Evolutionary conservation across 2,329 filamentous ascomycete species (phyloP), one percentile per base, ranked within the genome.

Genomic region (Coleophoma cylindrospora): DNA sequence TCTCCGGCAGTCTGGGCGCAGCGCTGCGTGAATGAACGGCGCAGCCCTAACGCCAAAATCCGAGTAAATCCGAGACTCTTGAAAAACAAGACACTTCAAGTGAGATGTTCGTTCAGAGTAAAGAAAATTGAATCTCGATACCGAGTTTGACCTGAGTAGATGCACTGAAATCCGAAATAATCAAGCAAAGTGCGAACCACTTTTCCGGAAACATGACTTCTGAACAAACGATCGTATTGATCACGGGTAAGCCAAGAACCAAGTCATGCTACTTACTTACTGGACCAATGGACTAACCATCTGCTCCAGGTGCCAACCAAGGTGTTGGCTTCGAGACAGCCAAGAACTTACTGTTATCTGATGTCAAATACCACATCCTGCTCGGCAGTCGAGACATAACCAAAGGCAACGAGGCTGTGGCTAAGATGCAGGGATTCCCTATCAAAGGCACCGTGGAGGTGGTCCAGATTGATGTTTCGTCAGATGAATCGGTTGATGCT

Each of bases 271-370:
- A 19, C 37, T 15, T 15, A 19, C 37, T 15, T 14, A 38, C 36
- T n/a, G 14, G 36, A 38, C n/a, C 17, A 10, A 38, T 13, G 14
- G 19, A 19, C 19, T 40, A 40, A 8, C 15, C 17, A 22, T 40
- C 2, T 15, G 33, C 72, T 2, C 71, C 69, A 0, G 72, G 72
- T 2, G 64, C 68, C 11, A 74, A 74, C 47, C 63, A 61, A 3
- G 72, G 72, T 5, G 60, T 74, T 2, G 70, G 71, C 1, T 61
- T 66, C 1, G 70, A 72, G 45, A 64, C 69, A 0, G 63, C 64
- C 10, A 63, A 61, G 4, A 52, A 50, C 17, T 49, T 56, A 12
- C 32, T 45, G n/a, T 17, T 45, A 15, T 37, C 45, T 7, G 38
- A 38, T 17, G 36, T 48, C 21, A 19, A 27, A 11, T 58, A 54